Evolutionary conservation across 2,329 filamentous ascomycete species (phyloP), one percentile per base, ranked within the genome.

Genomic region (Aspergillus texensis): DNA sequence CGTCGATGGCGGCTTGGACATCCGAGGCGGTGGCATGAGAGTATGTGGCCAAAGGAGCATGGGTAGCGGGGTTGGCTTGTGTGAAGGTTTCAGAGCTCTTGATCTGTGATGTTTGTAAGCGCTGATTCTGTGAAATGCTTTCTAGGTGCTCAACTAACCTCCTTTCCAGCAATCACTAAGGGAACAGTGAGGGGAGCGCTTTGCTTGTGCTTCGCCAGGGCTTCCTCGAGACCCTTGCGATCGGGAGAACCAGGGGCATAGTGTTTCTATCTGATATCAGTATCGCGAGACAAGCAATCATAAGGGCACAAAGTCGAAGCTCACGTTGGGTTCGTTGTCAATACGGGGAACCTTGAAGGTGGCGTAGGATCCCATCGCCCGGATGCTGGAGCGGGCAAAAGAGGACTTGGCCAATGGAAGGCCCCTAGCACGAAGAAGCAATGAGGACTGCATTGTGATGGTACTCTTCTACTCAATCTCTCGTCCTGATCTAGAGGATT

Each of bases 261-360:
- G 80, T 94, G 91, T 83, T 96, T 91, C 93, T 97, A 71, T 34
- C 4, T 39, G 8, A 39, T 9, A 11, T 55, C 21, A 55, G 16
- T 10, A 41, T 55, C 6, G n/a, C 10, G 9, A 32, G 48, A 24
- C 3, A 32, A 39, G 32, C 11, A 26, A 26, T 32, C 21, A 19
- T 6, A 26, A 45, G 34, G n/a, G 12, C n/a, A 43, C 26, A 2
- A 24, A 19, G 4, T 39, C 6, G 57, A 41, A 39, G 84, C 92
- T 78, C 80, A 97, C 94, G 78, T 97, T 99, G n/a, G 93, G 93
- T 82, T 99, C 95, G 77, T 99, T 99, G 76, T 87, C 83, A 71
- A 97, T 88, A 67, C 89, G 89, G 57, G 95, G 95, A 58, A 94
- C 87, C 83, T 92, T 94, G 86, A 97, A 98, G 65, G 88, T 85